Conservation (phyloP, 495 filamentous ascomycete genomes). For the Podospora fimiseda region DNA sequence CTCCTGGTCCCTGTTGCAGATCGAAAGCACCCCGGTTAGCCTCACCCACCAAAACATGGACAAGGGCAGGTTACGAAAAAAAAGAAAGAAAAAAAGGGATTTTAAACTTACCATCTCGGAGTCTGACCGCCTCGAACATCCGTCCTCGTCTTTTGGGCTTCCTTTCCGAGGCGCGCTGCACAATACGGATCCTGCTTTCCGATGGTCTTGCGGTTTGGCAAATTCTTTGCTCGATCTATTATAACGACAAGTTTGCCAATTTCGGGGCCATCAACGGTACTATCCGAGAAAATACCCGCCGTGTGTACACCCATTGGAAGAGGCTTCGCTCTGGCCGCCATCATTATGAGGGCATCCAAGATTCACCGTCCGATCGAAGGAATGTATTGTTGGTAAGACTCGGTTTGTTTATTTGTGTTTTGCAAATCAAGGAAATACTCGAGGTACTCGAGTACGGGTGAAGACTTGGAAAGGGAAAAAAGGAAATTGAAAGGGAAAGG, state of each 20-base stretch:
- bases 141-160: conserved; percentile 94
- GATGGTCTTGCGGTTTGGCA: conserved; percentile 93
- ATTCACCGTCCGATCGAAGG: neutral
- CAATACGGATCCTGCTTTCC: conserved; percentile 99
- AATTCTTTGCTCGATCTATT: conserved; percentile 88
- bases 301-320: conserved; percentile 64
- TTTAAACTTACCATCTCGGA: conserved; percentile 70
- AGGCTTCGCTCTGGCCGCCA: conserved; percentile 39
- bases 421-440: too few relatives aligned
- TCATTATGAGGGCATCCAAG: conserved; percentile 27
- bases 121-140: conserved; percentile 94
- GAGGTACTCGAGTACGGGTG: too few relatives aligned
- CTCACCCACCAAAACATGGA: neutral
- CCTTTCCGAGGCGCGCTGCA: conserved; percentile 87
- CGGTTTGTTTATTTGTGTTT: too few relatives aligned
- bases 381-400: too few relatives aligned
- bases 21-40: conserved; percentile 6
- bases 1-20: conserved; percentile 77
- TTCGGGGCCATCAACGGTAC: conserved; percentile 87
- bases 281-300: conserved; percentile 92
- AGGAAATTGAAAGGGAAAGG: neutral
- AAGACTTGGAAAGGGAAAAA: neutral
- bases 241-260: conserved; percentile 91
- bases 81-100: neutral
- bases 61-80: conserved; percentile 2